These are phyloP conservation scores for Erodium maritimum DNA, from an alignment of 345 rosid genomes.

Conservation along the genomic window DNA sequence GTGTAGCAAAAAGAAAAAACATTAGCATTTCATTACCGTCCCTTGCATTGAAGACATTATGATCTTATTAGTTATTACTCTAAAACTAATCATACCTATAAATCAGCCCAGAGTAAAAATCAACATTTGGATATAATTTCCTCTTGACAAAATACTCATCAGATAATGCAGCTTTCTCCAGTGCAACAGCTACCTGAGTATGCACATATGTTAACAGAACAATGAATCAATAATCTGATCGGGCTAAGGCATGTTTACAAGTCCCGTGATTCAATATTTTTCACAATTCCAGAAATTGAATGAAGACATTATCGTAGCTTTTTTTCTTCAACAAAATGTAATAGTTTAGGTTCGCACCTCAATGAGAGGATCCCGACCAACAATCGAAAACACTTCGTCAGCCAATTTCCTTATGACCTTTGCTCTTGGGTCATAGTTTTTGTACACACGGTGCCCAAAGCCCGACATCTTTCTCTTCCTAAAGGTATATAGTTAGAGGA, in stretches of 20 bases:
- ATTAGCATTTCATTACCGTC: not conserved
- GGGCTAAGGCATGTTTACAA: not conserved
- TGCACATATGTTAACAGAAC: conserved; percentile 2
- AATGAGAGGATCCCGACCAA: conserved; percentile 93
- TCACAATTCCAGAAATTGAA: not conserved
- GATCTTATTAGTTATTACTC: not conserved
- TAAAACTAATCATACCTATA: conserved; percentile 41
- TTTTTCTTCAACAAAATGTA: not conserved
- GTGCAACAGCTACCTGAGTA: conserved; percentile 78
- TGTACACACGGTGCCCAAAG: conserved; percentile 97
- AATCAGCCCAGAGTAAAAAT: conserved; percentile 93
- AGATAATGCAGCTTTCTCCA: conserved; percentile 92
- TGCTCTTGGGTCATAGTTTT: conserved; percentile 95
- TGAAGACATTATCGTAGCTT: not conserved
- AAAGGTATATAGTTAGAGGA: not conserved
- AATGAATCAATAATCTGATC: not conserved
- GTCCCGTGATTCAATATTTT: not conserved
- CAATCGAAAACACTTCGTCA: conserved; percentile 91
- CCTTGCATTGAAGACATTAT: conserved; percentile 1
- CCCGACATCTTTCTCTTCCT: conserved; percentile 99
- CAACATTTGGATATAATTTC: conserved; percentile 92
- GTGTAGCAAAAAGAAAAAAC: conserved; percentile 5
- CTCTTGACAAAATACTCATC: conserved; percentile 88
- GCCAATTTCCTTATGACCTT: conserved; percentile 84
- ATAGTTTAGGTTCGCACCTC: conserved; percentile 43